Evolutionary conservation across 2,329 filamentous ascomycete genomes (phyloP).

Genomic region (Keithomyces neogunnii): DNA sequence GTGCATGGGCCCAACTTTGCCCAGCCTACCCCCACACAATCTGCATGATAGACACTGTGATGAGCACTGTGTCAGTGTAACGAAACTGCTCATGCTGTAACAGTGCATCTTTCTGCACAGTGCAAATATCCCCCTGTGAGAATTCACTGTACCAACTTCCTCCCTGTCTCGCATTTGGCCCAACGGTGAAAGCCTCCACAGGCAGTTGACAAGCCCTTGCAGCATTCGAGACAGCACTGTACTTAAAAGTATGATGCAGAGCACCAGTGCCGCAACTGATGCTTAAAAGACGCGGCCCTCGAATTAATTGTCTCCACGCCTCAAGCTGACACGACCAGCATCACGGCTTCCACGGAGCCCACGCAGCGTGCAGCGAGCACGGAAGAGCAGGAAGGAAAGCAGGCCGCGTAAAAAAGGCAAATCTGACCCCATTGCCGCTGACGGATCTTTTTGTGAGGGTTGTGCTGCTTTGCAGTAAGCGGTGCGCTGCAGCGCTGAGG

Average conservation of each 20-base stretch:
- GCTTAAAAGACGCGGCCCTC: constrained; percentile 8
- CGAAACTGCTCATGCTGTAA: not conserved
- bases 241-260: too few species aligned
- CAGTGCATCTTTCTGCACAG: not conserved
- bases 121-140: not conserved
- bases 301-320: constrained; percentile 16
- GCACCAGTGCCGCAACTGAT: too few species aligned
- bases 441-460: too few species aligned
- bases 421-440: too few species aligned
- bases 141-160: not conserved
- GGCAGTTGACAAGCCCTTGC: not conserved
- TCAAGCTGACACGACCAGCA: constrained; percentile 7
- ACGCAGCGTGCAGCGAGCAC: not conserved
- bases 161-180: constrained; percentile 5
- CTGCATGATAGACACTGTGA: not conserved
- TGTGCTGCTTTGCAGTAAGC: too few species aligned
- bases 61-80: not conserved
- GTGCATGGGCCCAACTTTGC: not conserved
- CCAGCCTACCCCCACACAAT: not conserved
- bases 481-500: too few species aligned
- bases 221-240: too few species aligned
- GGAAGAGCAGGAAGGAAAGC: not conserved
- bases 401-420: too few species aligned
- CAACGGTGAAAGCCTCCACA: constrained; percentile 1
- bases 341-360: not conserved